Base-by-base conservation (phyloP, 2,329 filamentous ascomycete genomes). In the Diaporthe sp. region DNA sequence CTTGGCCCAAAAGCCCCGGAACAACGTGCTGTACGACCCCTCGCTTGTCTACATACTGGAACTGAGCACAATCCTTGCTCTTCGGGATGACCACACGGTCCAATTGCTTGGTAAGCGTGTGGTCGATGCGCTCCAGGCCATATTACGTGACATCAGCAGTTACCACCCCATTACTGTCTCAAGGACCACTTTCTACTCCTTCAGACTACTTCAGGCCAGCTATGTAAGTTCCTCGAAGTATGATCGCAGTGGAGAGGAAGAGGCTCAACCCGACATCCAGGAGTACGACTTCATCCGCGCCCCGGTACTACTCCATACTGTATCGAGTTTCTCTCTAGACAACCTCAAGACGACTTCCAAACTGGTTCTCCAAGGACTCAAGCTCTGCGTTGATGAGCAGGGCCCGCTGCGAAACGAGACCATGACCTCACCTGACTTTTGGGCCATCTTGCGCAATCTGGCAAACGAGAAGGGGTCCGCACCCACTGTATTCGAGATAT, bases 401-500 rank as follows among this genome's bases (percentile, higher is more conserved):
- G 92, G 92, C 35, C 91, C 94, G 17, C 86, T 99, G 37, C 92
- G 94, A 73, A 98, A 94, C 78, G 96, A 98, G 84, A 94, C 98
- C 78, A 97, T 97, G 84, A 96, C 94, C 19, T 98, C 96, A 25
- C 97, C 97, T 0, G 97, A 99, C 81, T 98, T 99, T 83, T 99
- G 97, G 97, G 93, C 93, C 7, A 94, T 98, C 19, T 87, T 99
- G 70, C 92, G 95, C 75, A 90, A 92, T 42, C 86, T 99, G 25
- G 92, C 94, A 61, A 87, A 88, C 32, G 90, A 93, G 75, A 85
- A 91, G 4, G 92, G 94, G 70, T 92, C 93, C 35, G 94, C 95
- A 2, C 88, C 92, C 0, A 88, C 92, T 22, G 95, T 97, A 0
- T 98, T 98, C 81, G 91, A 93, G 71, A 94, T 98, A n/a, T 87